Percentiles rank a stretch among this genome's conserved stretches.
These are phyloP conservation scores for Cardamine chenopodiifolia DNA, from an alignment of 345 rosid species.

Conservation along the genomic window DNA sequence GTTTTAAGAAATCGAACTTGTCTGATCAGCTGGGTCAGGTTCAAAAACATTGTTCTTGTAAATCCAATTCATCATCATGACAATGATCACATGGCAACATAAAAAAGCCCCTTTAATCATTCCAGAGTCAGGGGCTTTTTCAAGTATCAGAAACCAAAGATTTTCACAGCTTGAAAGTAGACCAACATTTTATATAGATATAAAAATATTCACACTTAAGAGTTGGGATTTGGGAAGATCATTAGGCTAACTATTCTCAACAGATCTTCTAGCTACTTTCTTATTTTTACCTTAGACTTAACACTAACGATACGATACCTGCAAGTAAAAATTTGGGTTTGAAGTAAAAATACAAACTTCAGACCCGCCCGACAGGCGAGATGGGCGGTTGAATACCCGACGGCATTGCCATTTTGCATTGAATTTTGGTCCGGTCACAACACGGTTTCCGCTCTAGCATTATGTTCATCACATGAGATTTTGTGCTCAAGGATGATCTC, in stretches of 20 bases:
- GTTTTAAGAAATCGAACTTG: neutral
- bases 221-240: constrained; percentile 29
- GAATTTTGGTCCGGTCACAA: constrained; percentile 3
- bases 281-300: constrained; percentile 36
- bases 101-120: neutral
- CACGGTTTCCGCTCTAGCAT: constrained; percentile 30
- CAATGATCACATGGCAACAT: constrained; percentile 31
- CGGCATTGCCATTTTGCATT: constrained; percentile 35
- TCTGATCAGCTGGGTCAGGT: constrained; percentile 15
- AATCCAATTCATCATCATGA: constrained; percentile 27
- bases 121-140: constrained; percentile 8
- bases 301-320: constrained; percentile 28
- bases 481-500: constrained; percentile 41
- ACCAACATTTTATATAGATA: constrained; percentile 22
- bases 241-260: constrained; percentile 38
- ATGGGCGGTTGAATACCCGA: constrained; percentile 53
- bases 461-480: constrained; percentile 40
- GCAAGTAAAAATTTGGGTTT: constrained; percentile 35
- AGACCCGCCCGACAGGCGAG: constrained; percentile 75
- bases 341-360: constrained; percentile 47
- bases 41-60: constrained; percentile 15
- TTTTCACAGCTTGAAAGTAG: constrained; percentile 31
- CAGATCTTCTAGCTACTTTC: constrained; percentile 27
- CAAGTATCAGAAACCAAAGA: constrained; percentile 28
- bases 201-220: constrained; percentile 40